A percentile compares a stretch with the other conserved stretches of the same genome.
Conservation (phyloP, 176 grass and related monocot genomes). For the Oropetium thomaeum region DNA sequence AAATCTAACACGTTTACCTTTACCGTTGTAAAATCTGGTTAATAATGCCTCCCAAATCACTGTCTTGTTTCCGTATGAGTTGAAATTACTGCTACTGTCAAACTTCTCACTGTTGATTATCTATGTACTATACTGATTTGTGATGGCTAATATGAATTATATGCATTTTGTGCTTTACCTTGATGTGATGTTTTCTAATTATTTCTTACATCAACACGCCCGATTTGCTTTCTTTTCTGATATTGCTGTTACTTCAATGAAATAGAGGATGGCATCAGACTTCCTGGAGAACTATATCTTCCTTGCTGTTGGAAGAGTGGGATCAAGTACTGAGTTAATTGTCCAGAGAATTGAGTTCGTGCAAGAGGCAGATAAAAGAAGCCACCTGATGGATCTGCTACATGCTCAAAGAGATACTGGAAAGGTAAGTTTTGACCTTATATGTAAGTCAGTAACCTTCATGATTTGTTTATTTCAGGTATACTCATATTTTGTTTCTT, state of each 20-base stretch:
- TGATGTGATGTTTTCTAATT: neutral
- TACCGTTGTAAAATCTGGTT: neutral
- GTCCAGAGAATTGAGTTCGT: slow-evolving; percentile 91
- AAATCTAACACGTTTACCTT: neutral
- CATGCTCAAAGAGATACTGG: slow-evolving; percentile 86
- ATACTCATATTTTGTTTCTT: slow-evolving; percentile 20
- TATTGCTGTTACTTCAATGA: slow-evolving; percentile 22
- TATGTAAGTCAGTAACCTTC: neutral
- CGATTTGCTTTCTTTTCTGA: slow-evolving; percentile 6
- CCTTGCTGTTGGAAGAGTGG: slow-evolving; percentile 98
- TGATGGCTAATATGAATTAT: neutral
- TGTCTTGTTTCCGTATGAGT: neutral
- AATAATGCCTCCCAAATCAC: neutral
- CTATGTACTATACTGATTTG: no score
- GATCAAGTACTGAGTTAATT: slow-evolving; percentile 96
- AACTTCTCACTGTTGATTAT: neutral
- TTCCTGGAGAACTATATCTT: slow-evolving; percentile 94
- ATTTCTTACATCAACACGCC: neutral
- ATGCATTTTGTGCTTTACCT: neutral
- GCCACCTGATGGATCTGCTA: slow-evolving; percentile 94
- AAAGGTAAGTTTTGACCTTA: slow-evolving; percentile 47
- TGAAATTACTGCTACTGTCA: neutral
- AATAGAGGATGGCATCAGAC: slow-evolving; percentile 90
- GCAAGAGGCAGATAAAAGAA: slow-evolving; percentile 92
- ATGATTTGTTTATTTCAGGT: neutral